Base-by-base conservation (phyloP, 2,329 filamentous ascomycete genomes). In the Penicillium sp. region DNA sequence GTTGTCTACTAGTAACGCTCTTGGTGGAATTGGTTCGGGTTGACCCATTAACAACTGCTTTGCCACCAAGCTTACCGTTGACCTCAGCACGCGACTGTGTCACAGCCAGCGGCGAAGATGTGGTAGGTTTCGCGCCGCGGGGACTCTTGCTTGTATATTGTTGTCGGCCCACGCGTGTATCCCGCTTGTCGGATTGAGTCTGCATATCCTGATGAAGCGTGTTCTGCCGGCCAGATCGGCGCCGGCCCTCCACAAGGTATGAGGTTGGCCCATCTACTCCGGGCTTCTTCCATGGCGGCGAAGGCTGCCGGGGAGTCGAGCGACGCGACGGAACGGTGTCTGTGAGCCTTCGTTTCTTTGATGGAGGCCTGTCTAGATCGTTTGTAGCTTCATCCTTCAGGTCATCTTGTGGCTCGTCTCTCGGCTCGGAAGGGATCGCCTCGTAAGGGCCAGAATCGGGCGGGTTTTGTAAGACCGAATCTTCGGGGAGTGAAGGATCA, bases 271-370 rank as follows among this genome's bases (percentile, higher is more conserved):
- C 93, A 25, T 95, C 88, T 35, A 87, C 89, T 51, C 81, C 81
- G 55, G 88, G 81, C 64, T 83, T 88, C 75, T 93, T 97, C 93
- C 93, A 98, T 20, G 93, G 93, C 57, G 93, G 93, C 55, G 92
- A 97, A 35, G 67, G 59, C 40, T 69, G 66, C 41, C 73, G 68
- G n/a, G 72, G 66, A 24, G 67, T 70, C 20, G 67, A 67, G 44
- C 67, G 69, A 50, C 65, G 64, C 48, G 64, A 69, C 20, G 62
- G 58, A 13, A 58, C 58, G 29, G 61, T 55, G 24, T 69, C 70
- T 54, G 65, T 66, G 46, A 77, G 60, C 55, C 72, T 75, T 56
- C 72, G 67, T 56, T 70, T 74, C 61, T 77, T 77, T 6, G 70
- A 66, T 42, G 73, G 72, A 27, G 72, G 74, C 25, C 62, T 71